Evolutionary conservation across 495 filamentous ascomycete species (phyloP).

Genomic region (Neurospora hispaniola): DNA sequence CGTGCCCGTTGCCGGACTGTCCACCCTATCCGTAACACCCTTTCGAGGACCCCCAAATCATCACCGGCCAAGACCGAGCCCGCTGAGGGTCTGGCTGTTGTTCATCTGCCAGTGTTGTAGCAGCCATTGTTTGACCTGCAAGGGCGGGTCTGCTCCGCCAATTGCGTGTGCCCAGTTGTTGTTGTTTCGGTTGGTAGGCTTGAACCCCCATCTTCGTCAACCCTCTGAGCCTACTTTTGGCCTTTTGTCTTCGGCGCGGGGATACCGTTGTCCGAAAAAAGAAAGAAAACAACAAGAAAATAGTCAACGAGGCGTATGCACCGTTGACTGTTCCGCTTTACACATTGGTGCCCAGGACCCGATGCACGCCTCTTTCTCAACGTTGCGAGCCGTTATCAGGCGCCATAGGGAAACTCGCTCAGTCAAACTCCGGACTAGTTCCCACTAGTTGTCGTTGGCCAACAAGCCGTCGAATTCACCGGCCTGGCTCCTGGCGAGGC

Average conservation of each 20-base stretch:
- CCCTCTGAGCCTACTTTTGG: not conserved
- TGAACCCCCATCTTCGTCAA: not conserved
- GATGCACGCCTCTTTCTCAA: not conserved
- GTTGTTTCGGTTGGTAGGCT: slow-evolving; percentile 9
- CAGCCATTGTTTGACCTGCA: slow-evolving; percentile 16
- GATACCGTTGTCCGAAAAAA: not conserved
- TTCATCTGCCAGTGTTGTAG: slow-evolving; percentile 15
- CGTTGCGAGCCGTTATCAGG: not conserved
- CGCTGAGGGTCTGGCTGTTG: not conserved
- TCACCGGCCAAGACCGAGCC: not conserved
- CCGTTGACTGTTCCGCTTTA: not conserved
- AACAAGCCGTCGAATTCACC: not conserved
- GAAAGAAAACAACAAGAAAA: not conserved
- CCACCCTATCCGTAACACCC: not conserved
- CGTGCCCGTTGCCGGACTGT: not conserved
- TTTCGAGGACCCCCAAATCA: not conserved
- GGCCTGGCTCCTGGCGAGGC: not conserved
- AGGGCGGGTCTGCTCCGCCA: slow-evolving; percentile 12
- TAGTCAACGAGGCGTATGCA: not conserved
- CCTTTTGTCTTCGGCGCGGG: not conserved
- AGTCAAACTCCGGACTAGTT: not conserved
- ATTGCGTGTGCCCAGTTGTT: slow-evolving; percentile 9
- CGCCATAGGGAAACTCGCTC: not conserved
- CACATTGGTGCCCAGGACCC: not conserved
- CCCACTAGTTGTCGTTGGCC: not conserved